Evolutionary conservation across 306 rosid species (phyloP).

Genomic region (Begonia peltatifolia): DNA sequence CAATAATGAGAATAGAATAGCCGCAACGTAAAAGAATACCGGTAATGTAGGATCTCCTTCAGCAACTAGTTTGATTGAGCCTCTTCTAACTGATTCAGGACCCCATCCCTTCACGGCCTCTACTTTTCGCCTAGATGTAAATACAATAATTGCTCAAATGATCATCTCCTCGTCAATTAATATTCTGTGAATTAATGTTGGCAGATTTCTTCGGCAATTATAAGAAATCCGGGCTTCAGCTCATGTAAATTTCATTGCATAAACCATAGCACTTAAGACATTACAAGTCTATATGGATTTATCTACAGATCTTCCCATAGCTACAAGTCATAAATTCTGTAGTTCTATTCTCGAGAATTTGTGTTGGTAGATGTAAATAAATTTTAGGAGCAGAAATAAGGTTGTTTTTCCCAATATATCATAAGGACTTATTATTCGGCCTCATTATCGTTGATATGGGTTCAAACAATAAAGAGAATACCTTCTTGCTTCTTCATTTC

Average conservation of each 20-base stretch:
- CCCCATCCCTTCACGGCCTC: constrained; percentile 37
- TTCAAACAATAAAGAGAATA: constrained; percentile 13
- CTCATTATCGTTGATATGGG: too few relatives aligned
- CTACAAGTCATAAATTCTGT: too few relatives aligned
- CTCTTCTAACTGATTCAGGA: constrained; percentile 48
- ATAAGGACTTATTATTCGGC: constrained; percentile 1
- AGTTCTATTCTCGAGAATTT: too few relatives aligned
- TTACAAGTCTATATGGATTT: too few relatives aligned
- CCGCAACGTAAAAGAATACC: constrained; percentile 16
- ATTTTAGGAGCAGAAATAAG: not conserved
- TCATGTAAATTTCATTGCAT: too few relatives aligned
- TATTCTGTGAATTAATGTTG: not conserved
- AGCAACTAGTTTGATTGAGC: constrained; percentile 5
- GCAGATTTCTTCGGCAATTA: too few relatives aligned
- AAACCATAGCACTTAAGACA: too few relatives aligned
- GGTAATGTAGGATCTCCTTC: constrained; percentile 13
- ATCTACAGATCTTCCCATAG: too few relatives aligned
- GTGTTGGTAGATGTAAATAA: too few relatives aligned
- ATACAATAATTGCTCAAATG: not conserved
- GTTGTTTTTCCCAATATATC: not conserved
- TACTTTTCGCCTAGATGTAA: constrained; percentile 37
- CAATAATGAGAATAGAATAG: constrained; percentile 11
- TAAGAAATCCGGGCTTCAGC: too few relatives aligned
- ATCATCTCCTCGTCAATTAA: not conserved
- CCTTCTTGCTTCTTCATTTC: constrained; percentile 53